Base-by-base conservation (phyloP, 2,329 filamentous ascomycete genomes). In the Penicillium italicum region DNA sequence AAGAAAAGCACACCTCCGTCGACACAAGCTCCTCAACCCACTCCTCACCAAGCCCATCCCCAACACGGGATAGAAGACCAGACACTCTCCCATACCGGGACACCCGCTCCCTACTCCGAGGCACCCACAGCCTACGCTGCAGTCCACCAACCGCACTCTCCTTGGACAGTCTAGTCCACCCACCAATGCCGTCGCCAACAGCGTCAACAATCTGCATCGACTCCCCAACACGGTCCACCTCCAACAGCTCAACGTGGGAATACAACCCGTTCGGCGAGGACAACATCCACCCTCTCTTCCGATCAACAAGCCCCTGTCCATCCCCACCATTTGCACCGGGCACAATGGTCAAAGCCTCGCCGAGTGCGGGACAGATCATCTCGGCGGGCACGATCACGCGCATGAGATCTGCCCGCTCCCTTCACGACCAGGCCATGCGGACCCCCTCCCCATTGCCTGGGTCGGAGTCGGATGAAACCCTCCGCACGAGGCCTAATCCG, bases 251-350 rank as follows among this genome's bases (percentile, higher is more conserved):
- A 45, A 55, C 30, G 20, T 59, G 49, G 56, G 66, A 31, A 67
- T 63, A 50, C 31, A 61, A 56, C 20, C 52, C 64, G 4, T 55
- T 64, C 14, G 75, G 76, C 56, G 80, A 83, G 63, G 74, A 77
- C 11, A 76, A 83, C 55, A 84, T 85, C 49, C 82, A 85, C 62
- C 82, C 82, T 12, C 72, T 85, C 3, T 85, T 85, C 68, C 76
- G 82, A 40, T 76, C 76, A 3, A 79, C 78, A 58, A 82, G 78
- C 57, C 80, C 80, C 10, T 74, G 74, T 1, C 81, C 82, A 18
- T 78, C 81, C 3, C 78, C 81, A 11, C 74, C 77, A 1, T 69
- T 77, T 2, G 80, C 78, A 0, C 77, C 78, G 0, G 80, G 79
- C 0, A 85, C 82, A 0, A 78, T 79, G 53, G 79, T 85, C 43